Evolutionary conservation across 2,329 filamentous ascomycete species (phyloP).

Genomic region (Trichoderma asperellum): DNA sequence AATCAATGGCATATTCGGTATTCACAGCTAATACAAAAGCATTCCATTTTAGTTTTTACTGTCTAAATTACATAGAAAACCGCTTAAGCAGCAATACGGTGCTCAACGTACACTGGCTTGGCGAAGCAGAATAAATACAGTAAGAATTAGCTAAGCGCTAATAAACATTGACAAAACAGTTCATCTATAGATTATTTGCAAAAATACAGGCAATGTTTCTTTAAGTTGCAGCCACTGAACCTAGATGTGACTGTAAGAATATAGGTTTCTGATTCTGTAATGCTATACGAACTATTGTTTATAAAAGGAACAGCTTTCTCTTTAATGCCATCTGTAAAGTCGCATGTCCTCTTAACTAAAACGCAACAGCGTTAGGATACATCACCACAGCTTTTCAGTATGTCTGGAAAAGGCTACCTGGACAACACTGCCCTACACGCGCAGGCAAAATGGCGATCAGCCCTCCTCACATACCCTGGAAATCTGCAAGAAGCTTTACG

Average conservation of each 20-base stretch:
- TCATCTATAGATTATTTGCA: background rate
- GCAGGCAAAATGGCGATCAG: slow-evolving; percentile 12
- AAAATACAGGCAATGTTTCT: background rate
- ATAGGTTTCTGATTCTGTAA: background rate
- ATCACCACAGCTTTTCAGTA: background rate
- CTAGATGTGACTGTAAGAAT: background rate
- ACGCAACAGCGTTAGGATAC: background rate
- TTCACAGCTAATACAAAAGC: background rate
- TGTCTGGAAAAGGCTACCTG: slow-evolving; percentile 17
- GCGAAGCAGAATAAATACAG: background rate
- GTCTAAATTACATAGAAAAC: background rate
- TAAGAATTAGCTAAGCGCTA: slow-evolving; percentile 20
- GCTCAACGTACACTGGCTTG: background rate
- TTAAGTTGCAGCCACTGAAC: slow-evolving; percentile 3
- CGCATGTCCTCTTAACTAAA: background rate
- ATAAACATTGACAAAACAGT: background rate
- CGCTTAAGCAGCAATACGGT: background rate
- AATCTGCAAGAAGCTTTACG: slow-evolving; percentile 16
- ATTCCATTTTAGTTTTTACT: background rate
- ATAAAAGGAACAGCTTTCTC: background rate
- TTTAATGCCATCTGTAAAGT: background rate
- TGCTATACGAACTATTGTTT: background rate
- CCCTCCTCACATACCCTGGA: slow-evolving; percentile 17
- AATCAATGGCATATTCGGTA: too few species aligned
- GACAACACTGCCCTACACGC: background rate